Base-by-base conservation (phyloP, 352 stramenopile genomes). In the Globisporangium orthogonon region DNA sequence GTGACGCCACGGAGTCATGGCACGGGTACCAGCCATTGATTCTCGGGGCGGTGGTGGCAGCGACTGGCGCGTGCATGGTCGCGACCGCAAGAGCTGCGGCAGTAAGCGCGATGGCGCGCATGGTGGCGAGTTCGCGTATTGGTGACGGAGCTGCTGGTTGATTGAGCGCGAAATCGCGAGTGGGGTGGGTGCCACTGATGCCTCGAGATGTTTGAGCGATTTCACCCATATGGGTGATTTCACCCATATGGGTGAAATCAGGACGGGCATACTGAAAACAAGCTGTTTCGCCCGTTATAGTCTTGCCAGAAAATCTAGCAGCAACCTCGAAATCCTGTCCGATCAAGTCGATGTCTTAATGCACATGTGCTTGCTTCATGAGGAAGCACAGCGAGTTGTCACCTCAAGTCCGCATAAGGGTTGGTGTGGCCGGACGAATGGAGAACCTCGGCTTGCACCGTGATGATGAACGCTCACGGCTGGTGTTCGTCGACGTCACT, bases 11-110 rank as follows among this genome's bases (percentile, higher is more conserved):
- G 18, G 45, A 60, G 0, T 52, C 35, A 37, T 59, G 44, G 63
- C 78, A 89, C 52, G 67, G 67, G 40, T 71, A 87, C 78, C 78
- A 89, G 39, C 78, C 78, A 50, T 89, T 86, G 52, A 85, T 47
- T 17, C 41, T 17, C 6, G 41, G 41, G 11, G 41, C 41, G 18
- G 7, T n/a, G 13, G 18, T 5, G 13, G 11, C 17, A 31, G 46
- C 17, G 33, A 30, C 46, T 10, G n/a, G n/a, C n/a, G n/a, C n/a
- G n/a, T 29, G 28, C 46, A 37, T 11, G 15, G 3, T 5, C 17
- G 28, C 23, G 6, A 52, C 10, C 33, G 14, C 18, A 23, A 45
- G 5, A 0, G 28, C 50, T 10, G 41, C 41, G 5, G 41, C 14
- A 17, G 41, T 17, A 7, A 47, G 14, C 41, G 41, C 14, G 2